Evolutionary conservation across 257 asterid species (phyloP), one percentile per base, ranked within the genome.

Genomic region (Jasminum sambac): DNA sequence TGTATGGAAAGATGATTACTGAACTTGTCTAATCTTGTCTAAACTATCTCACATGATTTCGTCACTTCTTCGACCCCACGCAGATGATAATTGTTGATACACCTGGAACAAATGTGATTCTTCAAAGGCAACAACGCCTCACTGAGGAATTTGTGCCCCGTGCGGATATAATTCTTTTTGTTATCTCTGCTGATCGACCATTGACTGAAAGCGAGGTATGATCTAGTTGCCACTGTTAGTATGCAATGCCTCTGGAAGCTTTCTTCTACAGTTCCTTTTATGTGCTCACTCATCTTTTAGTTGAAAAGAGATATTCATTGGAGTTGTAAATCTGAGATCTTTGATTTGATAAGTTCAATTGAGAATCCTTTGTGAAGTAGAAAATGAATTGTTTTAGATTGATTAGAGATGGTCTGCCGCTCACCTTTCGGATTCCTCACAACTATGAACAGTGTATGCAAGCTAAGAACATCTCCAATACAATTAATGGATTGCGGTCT

Each of bases 101-200:
- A 63, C 99, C 99, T 79, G 98, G 99, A 74, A 95, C 99, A 37
- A 95, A 95, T 84, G 99, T 95, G 86, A 95, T 95, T 82, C 96
- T 95, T 79, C 96, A 95, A 82, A 88, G 99, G 82, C 99, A 95
- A 81, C 99, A 95, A 78, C 92, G 88, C 57, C 85, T 95, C 68
- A 95, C 99, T 0, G 99, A 95, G 84, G 99, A 91, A 77, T 95
- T 95, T 82, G 94, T 95, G 80, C 99, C 99, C 59, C 99, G 96
- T 67, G 95, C 99, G 55, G 98, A 95, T 86, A 83, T 95, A 79
- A 81, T 91, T 74, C 90, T 95, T 59, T 95, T 95, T 81, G 95
- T 95, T 74, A 78, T 95, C 85, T 95, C 99, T 64, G 95, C 99
- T 16, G 99, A 95, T 75, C 87, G 99, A 65, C 99, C 99, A 46